These are phyloP conservation scores for Psidium guajava DNA, from an alignment of 345 rosid species.

Conservation along the genomic window DNA sequence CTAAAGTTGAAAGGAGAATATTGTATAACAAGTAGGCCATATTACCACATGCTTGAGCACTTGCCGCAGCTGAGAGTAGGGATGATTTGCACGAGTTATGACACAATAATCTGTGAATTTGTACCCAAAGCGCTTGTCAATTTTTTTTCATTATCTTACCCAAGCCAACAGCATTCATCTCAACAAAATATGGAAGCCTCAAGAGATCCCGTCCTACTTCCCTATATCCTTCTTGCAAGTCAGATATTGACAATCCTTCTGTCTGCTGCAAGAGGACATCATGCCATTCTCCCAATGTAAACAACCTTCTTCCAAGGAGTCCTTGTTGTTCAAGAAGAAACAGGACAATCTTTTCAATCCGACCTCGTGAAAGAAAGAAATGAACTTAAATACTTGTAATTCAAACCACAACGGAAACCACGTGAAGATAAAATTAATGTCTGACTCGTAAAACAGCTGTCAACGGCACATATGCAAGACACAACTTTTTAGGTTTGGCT, in stretches of 20 bases:
- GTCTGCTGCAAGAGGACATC: slow-evolving; percentile 56
- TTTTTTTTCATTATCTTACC: slow-evolving; percentile 93
- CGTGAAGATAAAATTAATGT: not conserved
- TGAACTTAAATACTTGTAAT: not conserved
- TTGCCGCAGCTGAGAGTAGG: slow-evolving; percentile 97
- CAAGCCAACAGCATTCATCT: slow-evolving; percentile 83
- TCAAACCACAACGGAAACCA: not conserved
- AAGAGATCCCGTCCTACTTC: slow-evolving; percentile 68
- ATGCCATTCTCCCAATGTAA: slow-evolving; percentile 49
- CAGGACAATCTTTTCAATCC: slow-evolving; percentile 94
- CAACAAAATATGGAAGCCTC: slow-evolving; percentile 73
- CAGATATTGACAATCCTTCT: slow-evolving; percentile 46
- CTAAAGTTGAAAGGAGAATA: not conserved
- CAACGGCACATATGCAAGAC: not conserved
- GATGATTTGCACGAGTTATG: slow-evolving; percentile 94
- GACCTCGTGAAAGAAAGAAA: slow-evolving; percentile 10
- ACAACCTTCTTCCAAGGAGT: slow-evolving; percentile 55
- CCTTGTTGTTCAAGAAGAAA: slow-evolving; percentile 98
- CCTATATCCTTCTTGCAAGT: slow-evolving; percentile 67
- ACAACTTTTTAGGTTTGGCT: not conserved
- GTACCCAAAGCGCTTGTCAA: slow-evolving; percentile 92
- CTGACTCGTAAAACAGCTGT: not conserved
- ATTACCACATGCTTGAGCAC: slow-evolving; percentile 96
- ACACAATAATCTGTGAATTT: slow-evolving; percentile 89
- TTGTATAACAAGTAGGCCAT: not conserved